A percentile compares a stretch with the other conserved stretches of the same genome.
Conservation (phyloP, 2,329 filamentous ascomycete species). For the Penicillium sclerotiorum region DNA sequence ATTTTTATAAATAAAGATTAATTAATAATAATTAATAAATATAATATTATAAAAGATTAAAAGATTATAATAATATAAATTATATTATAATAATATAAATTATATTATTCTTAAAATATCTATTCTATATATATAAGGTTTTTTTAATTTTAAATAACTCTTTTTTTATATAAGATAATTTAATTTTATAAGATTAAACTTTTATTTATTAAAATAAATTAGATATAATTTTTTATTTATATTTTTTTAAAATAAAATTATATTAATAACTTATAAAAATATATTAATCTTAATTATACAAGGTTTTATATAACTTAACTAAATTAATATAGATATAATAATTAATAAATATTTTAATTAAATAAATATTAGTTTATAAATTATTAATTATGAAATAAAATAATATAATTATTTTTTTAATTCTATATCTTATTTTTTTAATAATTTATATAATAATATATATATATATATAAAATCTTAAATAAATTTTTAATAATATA, state of each 20-base stretch:
- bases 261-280: neutral
- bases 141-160: neutral
- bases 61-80: neutral
- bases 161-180: conserved; percentile 1
- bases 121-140: neutral
- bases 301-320: neutral
- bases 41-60: neutral
- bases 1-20: conserved; percentile 8
- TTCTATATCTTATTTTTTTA: neutral
- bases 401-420: neutral
- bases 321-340: neutral
- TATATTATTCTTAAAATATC: neutral
- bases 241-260: neutral
- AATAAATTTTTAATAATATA: neutral
- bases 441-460: neutral
- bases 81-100: neutral
- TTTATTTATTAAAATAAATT: neutral
- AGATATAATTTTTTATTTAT: neutral
- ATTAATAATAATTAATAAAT: neutral
- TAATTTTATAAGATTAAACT: neutral
- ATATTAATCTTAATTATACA: conserved; percentile 5
- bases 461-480: neutral
- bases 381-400: neutral
- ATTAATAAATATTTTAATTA: neutral
- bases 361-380: neutral